Base-by-base conservation (phyloP, 257 asterid species). In the Lavandula angustifolia region DNA sequence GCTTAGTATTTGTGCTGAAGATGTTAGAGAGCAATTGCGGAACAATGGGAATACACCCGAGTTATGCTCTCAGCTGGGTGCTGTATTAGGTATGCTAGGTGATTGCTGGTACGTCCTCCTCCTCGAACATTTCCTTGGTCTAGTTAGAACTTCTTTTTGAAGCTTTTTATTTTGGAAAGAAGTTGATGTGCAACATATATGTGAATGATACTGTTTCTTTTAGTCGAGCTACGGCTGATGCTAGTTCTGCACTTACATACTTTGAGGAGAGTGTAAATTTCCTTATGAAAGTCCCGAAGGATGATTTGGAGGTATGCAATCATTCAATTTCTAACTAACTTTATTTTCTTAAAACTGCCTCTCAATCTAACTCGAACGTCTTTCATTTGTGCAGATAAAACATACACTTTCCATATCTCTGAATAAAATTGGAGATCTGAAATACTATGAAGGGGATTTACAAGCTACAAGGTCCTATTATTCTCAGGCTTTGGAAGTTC, bases 41-140 rank as follows among this genome's bases (percentile, higher is more conserved):
- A 85, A 73, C 75, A 63, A 38, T 48, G 99, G 97, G 55, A 79
- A 79, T 71, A 89, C 95, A 50, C 82, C 92, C 3, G 99, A 87
- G 68, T 71, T 92, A 74, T 92, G 96, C 78, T 92, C 99, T 32
- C 99, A 89, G 82, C 81, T 92, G 7, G 99, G 99, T 60, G 99
- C 99, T 43, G 95, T 92, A 69, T 75, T 89, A 62, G 99, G 99
- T 14, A 87, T 90, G 97, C 95, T 89, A 56, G 99, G 99, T 13
- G 99, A 92, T 72, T 92, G 99, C 85, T 87, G 97, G 99, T 92
- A 64, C 52, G 84, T 75, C 56, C 56, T 49, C 34, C 50, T 5
- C 54, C 64, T 56, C 41, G 57, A 17, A 73, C 67, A 49, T 32
- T 50, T 61, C 40, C 34, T 53, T 60, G 9, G 22, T 17, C 32